A percentile compares a stretch with the other conserved stretches of the same genome.
Evolutionary conservation across 495 filamentous ascomycete genomes (phyloP).

Genomic region (Echria macrotheca): DNA sequence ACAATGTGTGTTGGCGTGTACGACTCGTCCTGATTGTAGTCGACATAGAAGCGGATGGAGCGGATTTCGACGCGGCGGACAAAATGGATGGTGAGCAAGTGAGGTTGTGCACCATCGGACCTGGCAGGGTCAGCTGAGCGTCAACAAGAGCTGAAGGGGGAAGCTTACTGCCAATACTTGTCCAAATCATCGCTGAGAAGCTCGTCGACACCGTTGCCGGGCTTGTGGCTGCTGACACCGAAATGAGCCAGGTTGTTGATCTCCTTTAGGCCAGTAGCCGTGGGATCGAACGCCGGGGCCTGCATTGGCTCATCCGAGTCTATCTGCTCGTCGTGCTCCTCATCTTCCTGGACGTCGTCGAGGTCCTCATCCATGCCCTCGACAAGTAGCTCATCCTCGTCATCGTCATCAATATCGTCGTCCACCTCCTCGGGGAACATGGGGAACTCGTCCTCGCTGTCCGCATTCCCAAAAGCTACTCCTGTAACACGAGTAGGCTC

Average conservation of each 20-base stretch:
- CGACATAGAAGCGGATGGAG: conserved; percentile 77
- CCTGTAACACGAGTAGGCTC: no score
- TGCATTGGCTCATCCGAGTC: conserved; percentile 26
- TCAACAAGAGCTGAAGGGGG: neutral
- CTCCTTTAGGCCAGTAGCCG: conserved; percentile 64
- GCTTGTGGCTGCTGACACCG: conserved; percentile 87
- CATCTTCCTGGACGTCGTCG: conserved; percentile 10
- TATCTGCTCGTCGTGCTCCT: conserved; percentile 15
- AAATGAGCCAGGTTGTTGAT: conserved; percentile 93
- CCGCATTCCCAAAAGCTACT: no score
- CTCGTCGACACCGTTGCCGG: conserved; percentile 80
- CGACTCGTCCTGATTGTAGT: conserved; percentile 86
- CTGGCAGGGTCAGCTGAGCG: conserved; percentile 28
- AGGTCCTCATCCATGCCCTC: conserved; percentile 25
- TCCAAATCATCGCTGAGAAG: conserved; percentile 72
- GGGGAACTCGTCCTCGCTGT: conserved; percentile 12
- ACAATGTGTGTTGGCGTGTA: conserved; percentile 95
- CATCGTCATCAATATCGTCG: conserved; percentile 12
- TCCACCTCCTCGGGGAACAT: no score
- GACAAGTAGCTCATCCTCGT: conserved; percentile 17
- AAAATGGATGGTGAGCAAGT: conserved; percentile 91
- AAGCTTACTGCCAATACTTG: conserved; percentile 79
- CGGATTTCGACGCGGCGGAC: conserved; percentile 85
- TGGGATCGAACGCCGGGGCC: conserved; percentile 35
- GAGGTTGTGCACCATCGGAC: conserved; percentile 93